Evolutionary conservation across 257 asterid species (phyloP).

Genomic region (Catharanthus roseus): DNA sequence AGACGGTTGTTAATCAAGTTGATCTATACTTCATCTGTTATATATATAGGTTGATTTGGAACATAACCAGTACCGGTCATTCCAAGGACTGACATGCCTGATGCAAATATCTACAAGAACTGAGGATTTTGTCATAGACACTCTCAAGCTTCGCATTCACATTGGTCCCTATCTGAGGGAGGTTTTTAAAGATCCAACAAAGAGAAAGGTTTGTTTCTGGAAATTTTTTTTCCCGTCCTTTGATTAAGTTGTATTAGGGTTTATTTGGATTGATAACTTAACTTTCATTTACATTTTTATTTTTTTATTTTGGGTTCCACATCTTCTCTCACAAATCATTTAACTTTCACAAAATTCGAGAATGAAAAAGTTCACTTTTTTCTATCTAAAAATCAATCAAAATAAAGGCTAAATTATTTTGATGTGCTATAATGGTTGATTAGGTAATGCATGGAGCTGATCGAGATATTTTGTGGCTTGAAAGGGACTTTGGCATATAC

Average conservation of each 20-base stretch:
- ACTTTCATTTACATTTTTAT: too few species aligned
- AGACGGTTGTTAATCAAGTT: neutral
- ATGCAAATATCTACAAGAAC: conserved; percentile 98
- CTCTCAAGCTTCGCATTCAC: conserved; percentile 83
- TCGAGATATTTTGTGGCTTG: conserved; percentile 89
- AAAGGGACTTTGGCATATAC: conserved; percentile 91
- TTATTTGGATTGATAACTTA: too few species aligned
- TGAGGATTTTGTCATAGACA: conserved; percentile 91
- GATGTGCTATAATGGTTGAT: conserved; percentile 17
- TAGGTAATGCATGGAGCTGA: conserved; percentile 99
- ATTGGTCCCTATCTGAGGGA: conserved; percentile 92
- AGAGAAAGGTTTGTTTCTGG: conserved; percentile 58
- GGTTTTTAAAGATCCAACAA: conserved; percentile 78
- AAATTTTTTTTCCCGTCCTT: conserved; percentile 5
- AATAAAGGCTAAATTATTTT: too few species aligned
- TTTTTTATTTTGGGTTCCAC: too few species aligned
- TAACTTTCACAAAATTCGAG: too few species aligned
- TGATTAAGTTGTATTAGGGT: conserved; percentile 5
- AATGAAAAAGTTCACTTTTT: too few species aligned
- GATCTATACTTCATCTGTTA: conserved; percentile 20
- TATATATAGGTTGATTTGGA: conserved; percentile 87
- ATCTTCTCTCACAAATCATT: too few species aligned
- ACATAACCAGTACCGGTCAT: conserved; percentile 93
- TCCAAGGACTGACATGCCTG: conserved; percentile 95
- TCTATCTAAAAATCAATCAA: too few species aligned